These are phyloP conservation scores for Vicia sativa DNA, from an alignment of 306 rosid genomes.

Conservation along the genomic window DNA sequence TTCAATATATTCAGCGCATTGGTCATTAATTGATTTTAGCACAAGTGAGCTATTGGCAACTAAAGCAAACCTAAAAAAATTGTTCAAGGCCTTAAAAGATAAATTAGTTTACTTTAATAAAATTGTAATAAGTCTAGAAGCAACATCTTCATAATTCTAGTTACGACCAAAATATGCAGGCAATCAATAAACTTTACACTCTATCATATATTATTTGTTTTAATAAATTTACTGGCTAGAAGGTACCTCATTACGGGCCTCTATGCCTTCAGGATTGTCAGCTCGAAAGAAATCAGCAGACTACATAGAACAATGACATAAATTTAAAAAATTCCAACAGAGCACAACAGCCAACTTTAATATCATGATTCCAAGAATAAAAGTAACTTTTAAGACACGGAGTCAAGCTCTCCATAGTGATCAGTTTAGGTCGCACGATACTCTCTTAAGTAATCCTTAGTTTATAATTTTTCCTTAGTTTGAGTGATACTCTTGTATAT, in stretches of 20 bases:
- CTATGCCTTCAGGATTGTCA: conserved; percentile 95
- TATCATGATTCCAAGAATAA: conserved; percentile 28
- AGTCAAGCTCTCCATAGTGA: conserved; percentile 21
- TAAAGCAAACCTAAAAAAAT: background rate
- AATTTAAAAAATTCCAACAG: conserved; percentile 22
- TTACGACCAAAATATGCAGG: background rate
- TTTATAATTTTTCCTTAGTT: background rate
- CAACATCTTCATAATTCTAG: conserved; percentile 16
- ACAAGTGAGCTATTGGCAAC: background rate
- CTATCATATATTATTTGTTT: conserved; percentile 6
- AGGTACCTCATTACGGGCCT: conserved; percentile 94
- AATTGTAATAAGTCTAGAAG: conserved; percentile 24
- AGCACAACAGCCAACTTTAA: conserved; percentile 23
- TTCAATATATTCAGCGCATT: background rate
- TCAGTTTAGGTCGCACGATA: conserved; percentile 4
- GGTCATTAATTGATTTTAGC: background rate
- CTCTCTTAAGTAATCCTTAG: background rate
- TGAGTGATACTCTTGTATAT: background rate
- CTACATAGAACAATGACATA: conserved; percentile 54
- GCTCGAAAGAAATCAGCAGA: conserved; percentile 96
- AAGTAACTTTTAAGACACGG: background rate
- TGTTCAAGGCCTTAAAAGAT: background rate
- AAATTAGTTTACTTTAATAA: background rate
- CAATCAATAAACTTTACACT: conserved; percentile 11
- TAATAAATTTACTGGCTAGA: conserved; percentile 27